Evolutionary conservation across 2,329 filamentous ascomycete genomes (phyloP).

Genomic region (Phyllosticta capitalensis): DNA sequence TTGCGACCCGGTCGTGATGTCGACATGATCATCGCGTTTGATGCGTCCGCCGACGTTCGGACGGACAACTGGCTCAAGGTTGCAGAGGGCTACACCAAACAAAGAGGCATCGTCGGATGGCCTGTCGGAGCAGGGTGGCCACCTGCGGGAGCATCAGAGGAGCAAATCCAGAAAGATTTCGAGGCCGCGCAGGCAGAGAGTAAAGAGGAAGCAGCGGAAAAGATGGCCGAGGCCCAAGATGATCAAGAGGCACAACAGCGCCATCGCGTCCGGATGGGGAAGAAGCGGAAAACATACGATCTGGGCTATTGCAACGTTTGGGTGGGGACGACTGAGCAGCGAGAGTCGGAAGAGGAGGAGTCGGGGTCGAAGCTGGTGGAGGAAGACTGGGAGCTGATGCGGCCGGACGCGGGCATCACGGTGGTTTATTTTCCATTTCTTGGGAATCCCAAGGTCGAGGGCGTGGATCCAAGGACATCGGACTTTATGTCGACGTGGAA

Average conservation of each 20-base stretch:
- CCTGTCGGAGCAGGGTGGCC: constrained; percentile 94
- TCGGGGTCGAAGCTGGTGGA: constrained; percentile 47
- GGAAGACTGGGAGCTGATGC: constrained; percentile 57
- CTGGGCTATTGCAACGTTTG: constrained; percentile 90
- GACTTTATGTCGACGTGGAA: constrained; percentile 97
- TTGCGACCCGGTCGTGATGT: constrained; percentile 80
- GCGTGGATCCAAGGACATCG: constrained; percentile 70
- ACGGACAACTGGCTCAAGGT: constrained; percentile 95
- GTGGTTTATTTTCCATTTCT: constrained; percentile 88
- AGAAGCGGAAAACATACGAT: constrained; percentile 26
- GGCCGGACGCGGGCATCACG: constrained; percentile 73
- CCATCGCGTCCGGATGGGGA: neutral
- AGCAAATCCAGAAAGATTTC: constrained; percentile 55
- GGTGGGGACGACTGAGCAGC: constrained; percentile 78
- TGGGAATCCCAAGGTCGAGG: constrained; percentile 67
- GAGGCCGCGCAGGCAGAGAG: constrained; percentile 56
- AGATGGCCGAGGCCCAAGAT: constrained; percentile 49
- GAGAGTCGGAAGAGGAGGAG: constrained; percentile 44
- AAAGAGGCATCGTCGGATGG: constrained; percentile 89
- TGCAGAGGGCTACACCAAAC: constrained; percentile 82
- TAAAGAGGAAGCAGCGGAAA: constrained; percentile 51
- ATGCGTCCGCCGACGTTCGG: constrained; percentile 86
- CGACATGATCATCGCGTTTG: constrained; percentile 85
- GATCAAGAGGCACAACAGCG: constrained; percentile 22
- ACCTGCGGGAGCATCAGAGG: constrained; percentile 46